Evolutionary conservation across 2,329 filamentous ascomycete genomes (phyloP), one percentile per base, ranked within the genome.

Genomic region (Clonostachys byssicola): DNA sequence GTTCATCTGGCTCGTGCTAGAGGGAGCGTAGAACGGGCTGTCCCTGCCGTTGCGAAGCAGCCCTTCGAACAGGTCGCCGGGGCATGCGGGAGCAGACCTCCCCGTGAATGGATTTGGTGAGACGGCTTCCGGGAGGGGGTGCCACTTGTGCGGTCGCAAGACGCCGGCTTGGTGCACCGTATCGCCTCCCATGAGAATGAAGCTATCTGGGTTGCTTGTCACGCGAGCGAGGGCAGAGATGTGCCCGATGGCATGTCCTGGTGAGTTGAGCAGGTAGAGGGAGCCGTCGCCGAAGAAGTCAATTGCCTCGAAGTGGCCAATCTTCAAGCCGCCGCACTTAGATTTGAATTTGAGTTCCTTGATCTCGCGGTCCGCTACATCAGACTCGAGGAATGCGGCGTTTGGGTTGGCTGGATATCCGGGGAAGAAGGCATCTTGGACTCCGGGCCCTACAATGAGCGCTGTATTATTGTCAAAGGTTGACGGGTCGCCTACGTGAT

Each of bases 241-340:
- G 47, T 74, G 71, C 0, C 67, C 70, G 3, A 67, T 49, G 4
- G 65, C 59, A 49, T 72, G 69, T 2, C 68, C 68, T 1, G 68
- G 69, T 4, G 54, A 62, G 48, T 74, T 67, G 1, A 74, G 53
- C 2, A 73, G 51, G 47, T 70, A 72, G 45, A 72, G 65, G 2
- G 60, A 65, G 2, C 69, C 68, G 34, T 72, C 70, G 12, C 61
- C 65, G 48, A 72, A 72, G 50, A 66, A 70, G 55, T 73, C 70
- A 43, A 62, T 59, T 0, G 70, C 66, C n/a, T 56, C 59, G 47
- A 68, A 70, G 1, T 54, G 47, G 1, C 66, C 68, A 41, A 72
- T 67, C 36, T 56, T 61, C 34, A 63, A 8, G 23, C 23, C 23
- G 5, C 23, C 23, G 6, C 23, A 47, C 9, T 52, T 46, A 7